Evolutionary conservation across 495 filamentous ascomycete genomes (phyloP).

Genomic region (Neurospora hispaniola): DNA sequence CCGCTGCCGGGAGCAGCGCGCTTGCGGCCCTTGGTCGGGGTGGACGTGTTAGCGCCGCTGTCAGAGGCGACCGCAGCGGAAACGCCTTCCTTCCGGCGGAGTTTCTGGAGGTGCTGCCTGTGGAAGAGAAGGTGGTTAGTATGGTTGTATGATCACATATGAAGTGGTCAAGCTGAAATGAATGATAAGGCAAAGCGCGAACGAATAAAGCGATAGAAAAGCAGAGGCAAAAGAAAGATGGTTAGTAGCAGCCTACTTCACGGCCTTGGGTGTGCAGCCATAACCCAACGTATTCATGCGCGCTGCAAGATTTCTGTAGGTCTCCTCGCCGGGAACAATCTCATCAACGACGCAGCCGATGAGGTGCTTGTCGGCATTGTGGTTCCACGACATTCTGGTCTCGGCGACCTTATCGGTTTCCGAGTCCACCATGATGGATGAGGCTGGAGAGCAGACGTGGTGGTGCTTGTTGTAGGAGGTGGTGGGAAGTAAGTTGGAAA

Average conservation of each 20-base stretch:
- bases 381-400: conserved; percentile 20
- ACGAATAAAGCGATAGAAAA: background rate
- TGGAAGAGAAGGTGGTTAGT: conserved; percentile 10
- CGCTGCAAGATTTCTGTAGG: conserved; percentile 11
- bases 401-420: background rate
- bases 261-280: conserved; percentile 21
- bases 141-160: background rate
- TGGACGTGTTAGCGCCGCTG: background rate
- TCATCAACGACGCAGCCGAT: conserved; percentile 12
- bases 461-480: background rate
- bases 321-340: conserved; percentile 7
- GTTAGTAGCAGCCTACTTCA: conserved; percentile 13
- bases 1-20: background rate
- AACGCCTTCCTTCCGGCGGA: conserved; percentile 23
- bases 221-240: background rate
- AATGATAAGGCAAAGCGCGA: background rate
- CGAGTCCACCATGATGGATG: conserved; percentile 5
- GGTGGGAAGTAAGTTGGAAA: background rate
- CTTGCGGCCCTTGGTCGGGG: conserved; percentile 13
- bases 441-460: background rate
- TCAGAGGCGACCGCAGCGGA: background rate
- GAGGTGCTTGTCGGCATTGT: conserved; percentile 18
- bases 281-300: conserved; percentile 15
- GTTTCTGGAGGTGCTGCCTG: conserved; percentile 32
- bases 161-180: background rate